These are phyloP conservation scores for Mycena chlorophos DNA, from an alignment of 768 basidiomycete species.

Conservation along the genomic window DNA sequence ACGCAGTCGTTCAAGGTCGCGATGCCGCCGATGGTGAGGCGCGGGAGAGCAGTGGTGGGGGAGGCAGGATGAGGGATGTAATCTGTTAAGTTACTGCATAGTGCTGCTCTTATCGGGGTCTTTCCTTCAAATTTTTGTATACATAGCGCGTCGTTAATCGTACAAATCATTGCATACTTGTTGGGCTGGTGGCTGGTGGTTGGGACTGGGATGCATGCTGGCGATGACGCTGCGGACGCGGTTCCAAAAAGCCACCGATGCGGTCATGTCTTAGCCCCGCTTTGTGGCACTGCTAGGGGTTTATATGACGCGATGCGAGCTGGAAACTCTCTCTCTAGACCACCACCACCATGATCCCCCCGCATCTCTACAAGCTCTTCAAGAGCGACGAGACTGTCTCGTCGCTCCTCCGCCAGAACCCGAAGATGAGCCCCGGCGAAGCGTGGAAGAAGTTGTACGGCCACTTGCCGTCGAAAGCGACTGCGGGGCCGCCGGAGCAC, in stretches of 20 bases:
- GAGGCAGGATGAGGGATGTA: slow-evolving; percentile 18
- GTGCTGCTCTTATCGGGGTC: slow-evolving; percentile 17
- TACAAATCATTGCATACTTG: background rate
- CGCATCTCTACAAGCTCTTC: slow-evolving; percentile 33
- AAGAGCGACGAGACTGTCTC: slow-evolving; percentile 41
- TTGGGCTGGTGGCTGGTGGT: background rate
- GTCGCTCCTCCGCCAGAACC: slow-evolving; percentile 40
- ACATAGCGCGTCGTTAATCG: slow-evolving; percentile 1
- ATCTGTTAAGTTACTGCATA: slow-evolving; percentile 9
- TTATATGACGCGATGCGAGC: background rate
- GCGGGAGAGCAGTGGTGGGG: slow-evolving; percentile 22
- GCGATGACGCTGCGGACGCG: too few relatives aligned
- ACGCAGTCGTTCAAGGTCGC: slow-evolving; percentile 47
- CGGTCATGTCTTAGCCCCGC: background rate
- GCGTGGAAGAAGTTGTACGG: slow-evolving; percentile 44
- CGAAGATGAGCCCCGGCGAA: slow-evolving; percentile 34
- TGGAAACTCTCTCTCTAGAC: background rate
- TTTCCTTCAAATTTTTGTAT: slow-evolving; percentile 14
- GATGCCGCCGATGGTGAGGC: slow-evolving; percentile 28
- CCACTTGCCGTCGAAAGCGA: slow-evolving; percentile 19
- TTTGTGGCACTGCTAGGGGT: background rate
- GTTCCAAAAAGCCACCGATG: slow-evolving; percentile 7
- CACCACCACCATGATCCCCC: slow-evolving; percentile 23
- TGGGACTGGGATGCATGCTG: too few relatives aligned
- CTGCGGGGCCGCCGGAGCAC: slow-evolving; percentile 22